Evolutionary conservation across 192 early-diverging fungal genomes (phyloP), one percentile per base, ranked within the genome.

Genomic region (Fimicolochytrium jonesii): DNA sequence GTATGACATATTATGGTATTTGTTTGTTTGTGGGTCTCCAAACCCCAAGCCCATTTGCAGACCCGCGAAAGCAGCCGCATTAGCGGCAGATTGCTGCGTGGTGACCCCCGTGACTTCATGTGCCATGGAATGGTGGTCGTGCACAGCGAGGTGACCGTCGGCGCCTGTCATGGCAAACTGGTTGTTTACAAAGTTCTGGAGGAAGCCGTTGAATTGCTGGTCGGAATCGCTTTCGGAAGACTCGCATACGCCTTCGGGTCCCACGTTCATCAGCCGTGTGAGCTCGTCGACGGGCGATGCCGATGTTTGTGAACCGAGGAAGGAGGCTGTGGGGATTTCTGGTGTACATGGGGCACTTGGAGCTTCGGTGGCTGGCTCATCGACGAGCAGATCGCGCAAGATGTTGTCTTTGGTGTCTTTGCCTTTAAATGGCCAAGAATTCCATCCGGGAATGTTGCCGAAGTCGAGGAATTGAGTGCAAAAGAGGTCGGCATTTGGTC

Each of bases 391-490:
- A 30, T 50, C 48, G 4, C 20, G 4, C 15, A 15, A 29, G 25
- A 50, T 50, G 6, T 17, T 3, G 4, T 22, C 43, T 17, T 17
- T 13, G 43, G 43, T 23, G 43, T 50, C 30, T 30, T 4, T 20
- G 5, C 23, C 15, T 29, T 50, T 20, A 29, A 50, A 70, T 15
- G 60, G 28, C 72, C 70, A 71, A 13, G 70, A 59, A 31, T 73
- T 75, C 51, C 63, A 75, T 4, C 73, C 73, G 15, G 73, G 73
- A 28, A 75, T 75, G 46, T 26, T 63, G 2, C 73, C 73, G 33
- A 73, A 44, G 18, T 39, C 48, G 20, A 35, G 45, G 37, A 75
- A 75, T 20, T 54, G 15, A 7, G 54, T 31, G 46, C 73, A 69
- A 56, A 75, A 75, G 23, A 44, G 25, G 18, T 66, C 56, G 13